These are phyloP conservation scores for Eimeria sp. DNA, from an alignment of 169 alveolate species.

Conservation along the genomic window DNA sequence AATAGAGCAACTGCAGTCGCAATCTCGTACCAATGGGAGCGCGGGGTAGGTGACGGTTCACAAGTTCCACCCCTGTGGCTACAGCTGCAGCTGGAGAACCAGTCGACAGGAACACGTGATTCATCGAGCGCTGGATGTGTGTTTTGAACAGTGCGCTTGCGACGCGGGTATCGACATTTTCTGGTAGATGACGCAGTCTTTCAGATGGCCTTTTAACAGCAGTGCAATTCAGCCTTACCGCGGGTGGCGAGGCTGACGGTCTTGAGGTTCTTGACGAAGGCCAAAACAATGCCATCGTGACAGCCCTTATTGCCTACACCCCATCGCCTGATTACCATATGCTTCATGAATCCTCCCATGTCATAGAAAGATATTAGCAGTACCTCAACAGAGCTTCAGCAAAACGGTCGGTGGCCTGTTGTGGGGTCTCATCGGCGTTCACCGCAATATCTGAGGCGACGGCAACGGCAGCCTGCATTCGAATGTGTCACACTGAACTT, in stretches of 20 bases:
- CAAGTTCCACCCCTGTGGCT: conserved; percentile 68
- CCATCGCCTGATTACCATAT: conserved; percentile 56
- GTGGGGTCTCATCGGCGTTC: conserved; percentile 77
- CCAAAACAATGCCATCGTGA: conserved; percentile 78
- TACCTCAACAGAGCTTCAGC: conserved; percentile 76
- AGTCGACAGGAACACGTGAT: conserved; percentile 70
- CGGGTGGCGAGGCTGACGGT: conserved; percentile 80
- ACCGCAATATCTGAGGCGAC: conserved; percentile 82
- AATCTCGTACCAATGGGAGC: conserved; percentile 55
- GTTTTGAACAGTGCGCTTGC: conserved; percentile 59
- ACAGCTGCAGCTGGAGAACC: conserved; percentile 80
- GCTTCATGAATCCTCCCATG: background rate
- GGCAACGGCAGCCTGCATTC: conserved; percentile 80
- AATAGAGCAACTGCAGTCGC: background rate
- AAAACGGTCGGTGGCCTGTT: conserved; percentile 82
- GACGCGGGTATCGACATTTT: conserved; percentile 72
- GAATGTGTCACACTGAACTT: background rate
- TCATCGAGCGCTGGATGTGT: conserved; percentile 74
- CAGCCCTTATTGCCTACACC: conserved; percentile 82
- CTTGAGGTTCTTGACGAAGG: conserved; percentile 72
- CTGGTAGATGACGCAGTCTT: background rate
- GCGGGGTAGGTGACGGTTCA: conserved; percentile 69
- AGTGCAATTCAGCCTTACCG: conserved; percentile 30
- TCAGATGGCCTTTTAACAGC: background rate
- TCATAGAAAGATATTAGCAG: background rate